Conservation (phyloP, 805 yeast species). For the Candida ulmi region DNA sequence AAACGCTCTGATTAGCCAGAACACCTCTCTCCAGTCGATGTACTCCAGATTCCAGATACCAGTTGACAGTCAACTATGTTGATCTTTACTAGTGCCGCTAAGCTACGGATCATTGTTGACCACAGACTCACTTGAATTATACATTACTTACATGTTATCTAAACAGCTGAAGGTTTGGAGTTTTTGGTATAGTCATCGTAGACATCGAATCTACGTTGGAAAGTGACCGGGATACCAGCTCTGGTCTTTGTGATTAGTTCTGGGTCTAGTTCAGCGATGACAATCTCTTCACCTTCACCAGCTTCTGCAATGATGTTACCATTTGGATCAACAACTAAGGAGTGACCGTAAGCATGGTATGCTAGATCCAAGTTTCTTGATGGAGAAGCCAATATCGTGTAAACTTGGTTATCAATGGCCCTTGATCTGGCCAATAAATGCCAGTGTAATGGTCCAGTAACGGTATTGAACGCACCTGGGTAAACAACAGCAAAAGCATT, state of each 20-base stretch:
- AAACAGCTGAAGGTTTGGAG: constrained; percentile 12
- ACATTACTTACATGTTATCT: too few species aligned
- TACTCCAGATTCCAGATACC: too few species aligned
- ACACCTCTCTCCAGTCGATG: too few species aligned
- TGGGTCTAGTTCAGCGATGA: constrained; percentile 70
- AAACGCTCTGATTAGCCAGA: too few species aligned
- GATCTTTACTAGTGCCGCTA: too few species aligned
- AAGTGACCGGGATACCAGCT: constrained; percentile 59
- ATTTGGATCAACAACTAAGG: constrained; percentile 59
- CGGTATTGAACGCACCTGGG: constrained; percentile 85
- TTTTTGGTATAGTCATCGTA: constrained; percentile 22
- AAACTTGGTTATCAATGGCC: constrained; percentile 72
- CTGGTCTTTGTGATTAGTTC: constrained; percentile 52
- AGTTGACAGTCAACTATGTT: too few species aligned
- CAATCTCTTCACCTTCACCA: constrained; percentile 70
- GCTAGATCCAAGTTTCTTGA: constrained; percentile 61
- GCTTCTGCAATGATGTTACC: constrained; percentile 70
- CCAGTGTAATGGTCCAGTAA: constrained; percentile 87
- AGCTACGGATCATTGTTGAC: too few species aligned
- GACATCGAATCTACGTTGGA: constrained; percentile 71
- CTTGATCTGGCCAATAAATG: constrained; percentile 67
- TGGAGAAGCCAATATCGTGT: constrained; percentile 80
- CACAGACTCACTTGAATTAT: too few species aligned
- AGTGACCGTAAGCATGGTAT: constrained; percentile 68
- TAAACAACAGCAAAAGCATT: constrained; percentile 75